phyloP scores from a whole-genome alignment of 768 basidiomycete genomes.

The Kwoniella sp. region DNA sequence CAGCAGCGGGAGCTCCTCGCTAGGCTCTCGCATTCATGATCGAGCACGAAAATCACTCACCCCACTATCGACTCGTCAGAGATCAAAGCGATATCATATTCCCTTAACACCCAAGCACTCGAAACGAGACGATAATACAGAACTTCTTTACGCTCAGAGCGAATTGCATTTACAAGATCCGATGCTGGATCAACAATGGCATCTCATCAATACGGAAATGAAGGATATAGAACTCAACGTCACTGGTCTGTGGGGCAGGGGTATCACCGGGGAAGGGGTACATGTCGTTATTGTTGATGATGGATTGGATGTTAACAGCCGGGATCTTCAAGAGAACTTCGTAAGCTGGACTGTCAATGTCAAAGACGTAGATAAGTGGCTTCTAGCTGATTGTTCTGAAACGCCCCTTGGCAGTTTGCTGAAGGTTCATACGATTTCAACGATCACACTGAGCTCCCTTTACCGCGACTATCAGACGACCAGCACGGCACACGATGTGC shows the following conservation, averaged over 20 bases:
- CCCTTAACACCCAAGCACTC: constrained; percentile 11
- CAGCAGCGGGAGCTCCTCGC: not conserved
- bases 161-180: constrained; percentile 75
- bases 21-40: too few species aligned
- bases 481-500: constrained; percentile 98
- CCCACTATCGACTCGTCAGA: constrained; percentile 47
- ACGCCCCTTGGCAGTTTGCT: constrained; percentile 63
- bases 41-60: constrained; percentile 38
- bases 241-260: constrained; percentile 87
- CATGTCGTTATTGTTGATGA: constrained; percentile 91
- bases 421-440: constrained; percentile 94
- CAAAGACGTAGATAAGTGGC: not conserved
- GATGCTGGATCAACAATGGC: constrained; percentile 84
- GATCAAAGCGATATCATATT: constrained; percentile 52
- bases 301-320: constrained; percentile 84
- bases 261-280: constrained; percentile 81
- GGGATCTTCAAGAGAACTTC: constrained; percentile 87
- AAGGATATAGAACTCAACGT: constrained; percentile 81
- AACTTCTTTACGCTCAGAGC: constrained; percentile 60
- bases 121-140: constrained; percentile 28
- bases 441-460: constrained; percentile 82
- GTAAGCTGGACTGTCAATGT: too few species aligned
- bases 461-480: constrained; percentile 83
- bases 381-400: not conserved
- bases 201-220: constrained; percentile 82